These are phyloP conservation scores for Pseudoturritis turrita DNA, from an alignment of 345 rosid genomes.

Conservation along the genomic window DNA sequence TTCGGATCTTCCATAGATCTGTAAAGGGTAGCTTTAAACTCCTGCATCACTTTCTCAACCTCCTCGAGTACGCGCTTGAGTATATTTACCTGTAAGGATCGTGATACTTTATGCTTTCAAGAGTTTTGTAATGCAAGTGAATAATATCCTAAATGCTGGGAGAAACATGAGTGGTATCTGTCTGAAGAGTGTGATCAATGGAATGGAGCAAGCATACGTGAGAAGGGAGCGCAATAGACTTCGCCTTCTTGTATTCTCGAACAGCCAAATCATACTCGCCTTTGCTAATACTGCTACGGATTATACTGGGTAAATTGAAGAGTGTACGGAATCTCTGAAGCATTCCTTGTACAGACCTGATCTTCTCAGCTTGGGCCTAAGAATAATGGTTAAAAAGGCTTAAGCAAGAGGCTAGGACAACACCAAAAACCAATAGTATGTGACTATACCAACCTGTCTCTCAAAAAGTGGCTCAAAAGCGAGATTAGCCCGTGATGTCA, in stretches of 20 bases:
- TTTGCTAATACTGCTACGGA: slow-evolving; percentile 86
- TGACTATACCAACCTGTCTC: slow-evolving; percentile 72
- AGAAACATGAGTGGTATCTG: neutral
- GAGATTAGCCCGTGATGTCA: slow-evolving; percentile 65
- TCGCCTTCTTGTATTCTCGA: slow-evolving; percentile 97
- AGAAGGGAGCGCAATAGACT: slow-evolving; percentile 90
- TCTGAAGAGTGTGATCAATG: neutral
- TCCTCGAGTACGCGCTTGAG: slow-evolving; percentile 97
- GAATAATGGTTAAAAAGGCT: neutral
- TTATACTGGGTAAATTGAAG: slow-evolving; percentile 92
- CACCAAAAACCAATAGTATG: neutral
- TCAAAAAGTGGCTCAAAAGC: slow-evolving; percentile 95
- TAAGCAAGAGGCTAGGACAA: slow-evolving; percentile 18
- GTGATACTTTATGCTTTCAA: slow-evolving; percentile 1
- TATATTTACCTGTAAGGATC: slow-evolving; percentile 73
- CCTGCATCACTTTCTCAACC: slow-evolving; percentile 95
- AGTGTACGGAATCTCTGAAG: slow-evolving; percentile 94
- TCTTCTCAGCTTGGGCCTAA: slow-evolving; percentile 98
- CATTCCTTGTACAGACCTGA: slow-evolving; percentile 98
- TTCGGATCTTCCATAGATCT: slow-evolving; percentile 96
- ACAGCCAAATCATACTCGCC: slow-evolving; percentile 96
- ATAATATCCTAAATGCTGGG: neutral
- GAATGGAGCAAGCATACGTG: slow-evolving; percentile 60
- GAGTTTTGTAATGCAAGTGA: slow-evolving; percentile 7
- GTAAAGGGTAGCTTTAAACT: slow-evolving; percentile 88